These are phyloP conservation scores for Stramenopiles sp. DNA, from an alignment of 352 stramenopile genomes.

Conservation along the genomic window DNA sequence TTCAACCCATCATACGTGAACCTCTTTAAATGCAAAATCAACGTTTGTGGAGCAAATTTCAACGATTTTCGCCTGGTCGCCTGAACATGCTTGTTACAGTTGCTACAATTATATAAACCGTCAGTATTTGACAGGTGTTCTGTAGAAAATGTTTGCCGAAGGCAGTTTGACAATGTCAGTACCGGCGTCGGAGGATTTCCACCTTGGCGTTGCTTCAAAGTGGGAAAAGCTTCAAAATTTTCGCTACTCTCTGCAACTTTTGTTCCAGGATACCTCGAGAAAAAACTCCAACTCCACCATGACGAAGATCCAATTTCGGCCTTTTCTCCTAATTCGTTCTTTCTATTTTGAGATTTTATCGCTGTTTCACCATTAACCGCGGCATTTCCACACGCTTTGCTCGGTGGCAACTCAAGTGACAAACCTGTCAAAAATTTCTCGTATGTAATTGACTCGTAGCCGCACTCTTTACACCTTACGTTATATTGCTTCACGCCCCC, in stretches of 20 bases:
- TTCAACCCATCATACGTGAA: not conserved
- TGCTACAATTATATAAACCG: not conserved
- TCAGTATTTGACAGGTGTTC: not conserved
- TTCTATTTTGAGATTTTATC: not conserved
- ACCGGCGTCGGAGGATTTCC: not conserved
- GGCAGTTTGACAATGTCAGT: not conserved
- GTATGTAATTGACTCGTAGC: not conserved
- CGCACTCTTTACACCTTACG: not conserved
- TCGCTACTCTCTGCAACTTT: not conserved
- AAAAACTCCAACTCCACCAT: constrained; percentile 4
- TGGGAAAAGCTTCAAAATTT: not conserved
- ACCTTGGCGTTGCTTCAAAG: not conserved
- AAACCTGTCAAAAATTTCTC: not conserved
- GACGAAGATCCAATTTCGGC: not conserved
- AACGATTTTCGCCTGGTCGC: not conserved
- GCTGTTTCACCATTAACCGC: not conserved
- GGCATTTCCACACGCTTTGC: not conserved
- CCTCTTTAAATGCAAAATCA: constrained; percentile 3
- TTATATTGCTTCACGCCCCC: not conserved
- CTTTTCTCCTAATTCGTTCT: not conserved
- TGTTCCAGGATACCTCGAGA: not conserved
- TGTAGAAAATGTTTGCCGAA: not conserved
- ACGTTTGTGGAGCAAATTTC: not conserved
- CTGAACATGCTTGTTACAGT: not conserved
- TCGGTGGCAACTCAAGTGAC: not conserved